Base-by-base conservation (phyloP, 2,329 filamentous ascomycete genomes). In the Fusarium drepaniforme region DNA sequence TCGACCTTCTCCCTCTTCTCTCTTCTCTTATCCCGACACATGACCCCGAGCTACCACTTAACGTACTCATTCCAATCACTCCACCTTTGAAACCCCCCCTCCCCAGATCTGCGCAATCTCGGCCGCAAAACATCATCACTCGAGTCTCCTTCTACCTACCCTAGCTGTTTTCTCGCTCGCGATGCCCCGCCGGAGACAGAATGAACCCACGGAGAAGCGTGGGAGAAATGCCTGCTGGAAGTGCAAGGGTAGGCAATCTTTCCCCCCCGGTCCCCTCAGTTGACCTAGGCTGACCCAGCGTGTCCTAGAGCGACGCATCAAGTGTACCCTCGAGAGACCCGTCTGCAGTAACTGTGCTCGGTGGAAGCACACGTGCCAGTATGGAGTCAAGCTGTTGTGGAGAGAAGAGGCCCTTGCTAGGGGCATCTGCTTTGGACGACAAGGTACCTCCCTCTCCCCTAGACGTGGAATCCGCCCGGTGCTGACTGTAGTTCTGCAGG, bases 401-500 rank as follows among this genome's bases (percentile, higher is more conserved):
- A 67, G 66, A 58, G 66, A 67, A 42, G 66, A 67, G 59, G 66
- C 66, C 38, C 49, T 68, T 28, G 66, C 66, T n/a, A 64, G 60
- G 51, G 49, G 66, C 9, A 68, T 68, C 16, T 68, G 66, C 51
- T 68, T 68, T 30, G 66, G 66, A 13, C 38, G 66, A 25, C 66
- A 68, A 49, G 66, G 66, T 68, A 40, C 53, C 8, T 18, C 33
- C 1, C 53, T 23, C 4, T 23, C 30, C 28, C 30, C 21, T 5
- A 21, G 18, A 38, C 15, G 53, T 37, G 18, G 30, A 35, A 23
- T 16, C n/a, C 33, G 33, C 53, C 8, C 8, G 3, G 33, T 58
- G 30, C 53, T 58, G 12, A 58, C 44, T 23, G 9, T 58, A n/a
- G 30, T 16, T 21, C 53, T 23, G 25, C 38, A 64, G 65, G 65